phyloP scores from a whole-genome alignment of 495 filamentous ascomycete species.

The Talaromyces stipitatus region DNA sequence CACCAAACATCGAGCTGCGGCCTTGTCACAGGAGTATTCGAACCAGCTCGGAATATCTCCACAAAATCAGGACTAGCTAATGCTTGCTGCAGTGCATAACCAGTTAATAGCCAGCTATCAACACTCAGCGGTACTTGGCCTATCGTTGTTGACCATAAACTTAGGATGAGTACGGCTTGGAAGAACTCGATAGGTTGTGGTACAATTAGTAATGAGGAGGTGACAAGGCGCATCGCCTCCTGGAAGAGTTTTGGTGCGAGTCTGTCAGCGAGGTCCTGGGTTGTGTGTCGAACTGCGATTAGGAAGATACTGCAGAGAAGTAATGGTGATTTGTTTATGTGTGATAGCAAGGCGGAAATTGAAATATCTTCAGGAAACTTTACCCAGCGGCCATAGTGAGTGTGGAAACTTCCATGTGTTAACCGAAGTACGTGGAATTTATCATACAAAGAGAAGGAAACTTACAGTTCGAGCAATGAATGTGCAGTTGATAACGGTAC shows the following conservation, averaged over 20 bases:
- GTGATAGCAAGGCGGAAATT: conserved; percentile 14
- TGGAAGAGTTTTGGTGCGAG: conserved; percentile 32
- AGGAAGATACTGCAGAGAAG: conserved; percentile 35
- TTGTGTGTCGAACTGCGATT: conserved; percentile 37
- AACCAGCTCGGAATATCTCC: neutral
- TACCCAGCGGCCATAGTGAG: conserved; percentile 37
- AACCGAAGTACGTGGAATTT: neutral
- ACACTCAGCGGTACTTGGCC: conserved; percentile 38
- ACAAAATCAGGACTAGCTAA: conserved; percentile 30
- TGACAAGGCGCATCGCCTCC: conserved; percentile 27
- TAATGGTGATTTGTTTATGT: conserved; percentile 27
- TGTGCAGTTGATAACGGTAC: conserved; percentile 1
- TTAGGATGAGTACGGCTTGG: conserved; percentile 33
- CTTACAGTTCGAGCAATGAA: conserved; percentile 4
- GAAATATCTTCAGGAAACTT: conserved; percentile 23
- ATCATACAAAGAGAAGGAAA: neutral
- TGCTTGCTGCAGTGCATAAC: conserved; percentile 37
- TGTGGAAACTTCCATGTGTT: conserved; percentile 1
- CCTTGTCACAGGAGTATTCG: conserved; percentile 4
- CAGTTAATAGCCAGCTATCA: conserved; percentile 40
- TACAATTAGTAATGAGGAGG: conserved; percentile 22
- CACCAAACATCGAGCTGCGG: conserved; percentile 23
- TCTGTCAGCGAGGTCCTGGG: conserved; percentile 25
- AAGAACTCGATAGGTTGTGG: conserved; percentile 39
- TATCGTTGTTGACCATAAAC: conserved; percentile 42